Conservation (phyloP, 2,329 filamentous ascomycete genomes). For the Aspergillus calidoustus region DNA sequence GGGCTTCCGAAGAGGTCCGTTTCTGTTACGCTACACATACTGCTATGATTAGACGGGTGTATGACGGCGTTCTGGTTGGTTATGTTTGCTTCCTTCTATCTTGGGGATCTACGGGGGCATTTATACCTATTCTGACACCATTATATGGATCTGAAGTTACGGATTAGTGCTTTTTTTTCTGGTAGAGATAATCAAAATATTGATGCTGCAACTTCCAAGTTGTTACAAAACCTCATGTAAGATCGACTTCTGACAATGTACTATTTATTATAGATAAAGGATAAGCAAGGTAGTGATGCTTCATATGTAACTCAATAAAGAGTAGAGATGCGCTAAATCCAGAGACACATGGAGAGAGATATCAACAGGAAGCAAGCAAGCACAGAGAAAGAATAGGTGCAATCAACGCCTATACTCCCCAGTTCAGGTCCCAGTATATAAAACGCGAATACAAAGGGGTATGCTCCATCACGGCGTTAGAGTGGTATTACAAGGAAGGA, state of each 20-base stretch:
- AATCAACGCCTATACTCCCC: conserved; percentile 2
- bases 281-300: neutral
- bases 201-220: neutral
- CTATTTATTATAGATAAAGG: neutral
- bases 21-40: conserved; percentile 1
- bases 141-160: neutral
- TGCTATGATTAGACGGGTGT: conserved; percentile 22
- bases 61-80: conserved; percentile 16
- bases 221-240: neutral
- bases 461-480: conserved; percentile 20
- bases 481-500: conserved; percentile 14
- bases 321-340: conserved; percentile 16
- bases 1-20: neutral
- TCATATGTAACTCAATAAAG: neutral
- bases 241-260: neutral
- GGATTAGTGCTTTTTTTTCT: neutral
- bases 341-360: neutral
- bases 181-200: neutral
- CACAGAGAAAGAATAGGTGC: neutral
- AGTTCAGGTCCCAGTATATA: neutral
- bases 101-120: neutral
- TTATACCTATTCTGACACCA: neutral
- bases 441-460: conserved; percentile 9
- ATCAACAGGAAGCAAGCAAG: neutral
- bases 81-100: neutral